Percentiles rank a stretch among this genome's conserved stretches.
These are phyloP conservation scores for Erodium chrysanthum DNA, from an alignment of 441 rosid species.

Conservation along the genomic window DNA sequence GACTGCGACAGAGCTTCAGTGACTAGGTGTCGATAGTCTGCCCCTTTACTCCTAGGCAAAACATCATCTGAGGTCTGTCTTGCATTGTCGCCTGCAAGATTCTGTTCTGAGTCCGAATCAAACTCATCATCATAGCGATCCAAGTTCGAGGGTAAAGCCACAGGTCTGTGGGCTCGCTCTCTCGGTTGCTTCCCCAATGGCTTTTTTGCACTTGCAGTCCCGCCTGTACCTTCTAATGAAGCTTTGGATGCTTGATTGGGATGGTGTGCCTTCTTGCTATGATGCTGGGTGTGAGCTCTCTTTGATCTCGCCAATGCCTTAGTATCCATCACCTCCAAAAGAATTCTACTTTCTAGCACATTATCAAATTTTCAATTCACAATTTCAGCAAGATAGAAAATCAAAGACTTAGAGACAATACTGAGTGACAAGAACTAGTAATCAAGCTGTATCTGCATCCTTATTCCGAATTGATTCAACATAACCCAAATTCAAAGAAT, in stretches of 20 bases:
- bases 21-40: slow-evolving; percentile 50
- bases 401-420: neutral
- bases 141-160: slow-evolving; percentile 55
- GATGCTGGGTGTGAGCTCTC: slow-evolving; percentile 77
- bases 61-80: slow-evolving; percentile 26
- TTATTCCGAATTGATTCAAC: neutral
- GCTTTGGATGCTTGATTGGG: slow-evolving; percentile 32
- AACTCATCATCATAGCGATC: slow-evolving; percentile 61
- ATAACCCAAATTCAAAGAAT: neutral
- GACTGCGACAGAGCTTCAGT: slow-evolving; percentile 53
- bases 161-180: slow-evolving; percentile 15
- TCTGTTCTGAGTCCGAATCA: slow-evolving; percentile 24
- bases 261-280: slow-evolving; percentile 41
- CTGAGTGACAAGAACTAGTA: neutral
- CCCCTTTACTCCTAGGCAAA: slow-evolving; percentile 71
- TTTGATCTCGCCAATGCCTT: slow-evolving; percentile 72
- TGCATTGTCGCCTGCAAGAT: slow-evolving; percentile 17
- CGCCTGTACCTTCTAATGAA: slow-evolving; percentile 17
- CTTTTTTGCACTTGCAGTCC: slow-evolving; percentile 24
- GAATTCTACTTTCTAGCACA: neutral
- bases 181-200: slow-evolving; percentile 30
- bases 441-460: neutral
- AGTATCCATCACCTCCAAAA: slow-evolving; percentile 39
- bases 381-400: slow-evolving; percentile 2
- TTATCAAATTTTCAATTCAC: slow-evolving; percentile 6